Conservation (phyloP, 2,329 filamentous ascomycete genomes). For the Pseudocercospora eumusae region DNA sequence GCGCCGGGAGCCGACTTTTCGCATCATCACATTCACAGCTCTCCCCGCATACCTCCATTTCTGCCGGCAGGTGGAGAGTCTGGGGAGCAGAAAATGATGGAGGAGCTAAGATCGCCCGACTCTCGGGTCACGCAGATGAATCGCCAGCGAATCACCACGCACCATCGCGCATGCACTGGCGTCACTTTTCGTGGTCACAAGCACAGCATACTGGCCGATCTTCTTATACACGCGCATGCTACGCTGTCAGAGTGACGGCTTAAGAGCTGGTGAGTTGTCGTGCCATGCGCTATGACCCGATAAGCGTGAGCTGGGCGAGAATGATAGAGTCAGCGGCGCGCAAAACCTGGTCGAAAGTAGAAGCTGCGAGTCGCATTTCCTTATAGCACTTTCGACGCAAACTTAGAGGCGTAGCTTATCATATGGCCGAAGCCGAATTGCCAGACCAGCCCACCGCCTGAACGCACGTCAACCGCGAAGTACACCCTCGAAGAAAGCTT, state of each 20-base stretch:
- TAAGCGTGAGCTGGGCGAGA: not conserved
- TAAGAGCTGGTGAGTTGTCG: not conserved
- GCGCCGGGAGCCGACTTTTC: not conserved
- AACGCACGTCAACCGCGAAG: slow-evolving; percentile 12
- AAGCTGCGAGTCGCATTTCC: not conserved
- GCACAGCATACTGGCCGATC: slow-evolving; percentile 4
- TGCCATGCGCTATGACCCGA: slow-evolving; percentile 6
- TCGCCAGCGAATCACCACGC: slow-evolving; percentile 2
- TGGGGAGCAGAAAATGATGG: not conserved
- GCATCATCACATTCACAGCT: not conserved
- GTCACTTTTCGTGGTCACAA: slow-evolving; percentile 14
- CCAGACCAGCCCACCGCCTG: slow-evolving; percentile 24
- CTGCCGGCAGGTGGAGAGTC: not conserved
- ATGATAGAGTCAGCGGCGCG: not conserved
- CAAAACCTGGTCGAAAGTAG: not conserved
- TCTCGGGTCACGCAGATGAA: slow-evolving; percentile 8
- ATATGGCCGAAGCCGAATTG: slow-evolving; percentile 23
- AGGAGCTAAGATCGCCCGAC: slow-evolving; percentile 8
- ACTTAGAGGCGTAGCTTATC: slow-evolving; percentile 19
- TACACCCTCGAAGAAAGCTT: not conserved
- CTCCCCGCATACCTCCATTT: not conserved
- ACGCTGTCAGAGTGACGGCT: slow-evolving; percentile 7
- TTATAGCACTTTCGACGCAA: not conserved
- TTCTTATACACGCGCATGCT: slow-evolving; percentile 1
- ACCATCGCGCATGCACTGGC: slow-evolving; percentile 5